Evolutionary conservation across 345 rosid genomes (phyloP).

Genomic region (Salix udensis): DNA sequence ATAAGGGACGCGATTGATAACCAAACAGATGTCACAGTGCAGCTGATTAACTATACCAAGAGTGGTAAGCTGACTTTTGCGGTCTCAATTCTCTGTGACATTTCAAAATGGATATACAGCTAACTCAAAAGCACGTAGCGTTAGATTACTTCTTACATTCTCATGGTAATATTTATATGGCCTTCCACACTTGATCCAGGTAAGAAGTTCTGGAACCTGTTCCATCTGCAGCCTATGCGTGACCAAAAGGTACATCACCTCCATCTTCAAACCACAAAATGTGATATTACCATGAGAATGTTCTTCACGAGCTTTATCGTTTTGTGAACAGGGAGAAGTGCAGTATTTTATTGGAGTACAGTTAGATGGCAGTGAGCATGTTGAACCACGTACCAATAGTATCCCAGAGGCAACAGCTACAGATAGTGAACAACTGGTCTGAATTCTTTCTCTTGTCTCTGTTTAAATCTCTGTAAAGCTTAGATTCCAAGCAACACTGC

Average conservation of each 20-base stretch:
- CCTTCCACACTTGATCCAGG: constrained; percentile 38
- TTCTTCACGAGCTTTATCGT: constrained; percentile 1
- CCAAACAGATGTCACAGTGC: constrained; percentile 86
- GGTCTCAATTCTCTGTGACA: neutral
- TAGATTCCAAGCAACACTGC: neutral
- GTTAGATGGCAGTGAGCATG: constrained; percentile 86
- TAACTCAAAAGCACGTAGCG: neutral
- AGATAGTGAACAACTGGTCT: constrained; percentile 71
- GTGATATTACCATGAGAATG: neutral
- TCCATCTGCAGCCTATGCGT: constrained; percentile 99
- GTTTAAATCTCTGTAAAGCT: neutral
- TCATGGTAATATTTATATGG: neutral
- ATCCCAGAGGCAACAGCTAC: constrained; percentile 60
- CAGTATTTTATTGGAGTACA: constrained; percentile 98
- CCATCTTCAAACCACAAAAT: neutral
- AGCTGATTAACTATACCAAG: constrained; percentile 90
- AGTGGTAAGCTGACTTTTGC: constrained; percentile 48
- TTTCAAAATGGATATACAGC: neutral
- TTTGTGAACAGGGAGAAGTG: constrained; percentile 69
- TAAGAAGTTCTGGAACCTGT: constrained; percentile 97
- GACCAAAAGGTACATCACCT: constrained; percentile 72
- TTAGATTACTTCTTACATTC: neutral
- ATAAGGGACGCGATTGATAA: constrained; percentile 85
- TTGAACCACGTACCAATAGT: constrained; percentile 70
- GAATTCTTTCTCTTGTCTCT: constrained; percentile 1